Percentiles rank a stretch among this genome's conserved stretches.
These are phyloP conservation scores for Eucalyptus pauciflora DNA, from an alignment of 345 rosid species.

Conservation along the genomic window DNA sequence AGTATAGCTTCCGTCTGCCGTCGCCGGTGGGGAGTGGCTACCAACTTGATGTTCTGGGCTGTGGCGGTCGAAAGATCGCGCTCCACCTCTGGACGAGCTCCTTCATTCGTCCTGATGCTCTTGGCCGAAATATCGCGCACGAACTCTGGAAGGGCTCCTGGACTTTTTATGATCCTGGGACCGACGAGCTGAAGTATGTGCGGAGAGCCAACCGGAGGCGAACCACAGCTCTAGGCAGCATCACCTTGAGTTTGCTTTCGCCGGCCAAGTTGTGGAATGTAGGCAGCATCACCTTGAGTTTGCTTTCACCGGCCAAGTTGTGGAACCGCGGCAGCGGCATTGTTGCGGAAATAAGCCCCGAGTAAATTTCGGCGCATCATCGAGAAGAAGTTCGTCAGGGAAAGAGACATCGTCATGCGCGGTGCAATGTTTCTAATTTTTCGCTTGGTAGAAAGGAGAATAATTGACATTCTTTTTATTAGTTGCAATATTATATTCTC, in stretches of 20 bases:
- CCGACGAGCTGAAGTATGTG: neutral
- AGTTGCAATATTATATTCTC: neutral
- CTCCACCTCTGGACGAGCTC: neutral
- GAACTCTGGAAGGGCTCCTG: neutral
- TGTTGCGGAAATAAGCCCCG: neutral
- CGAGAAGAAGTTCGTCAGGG: too few species aligned
- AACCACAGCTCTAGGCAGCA: neutral
- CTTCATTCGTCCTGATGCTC: too few species aligned
- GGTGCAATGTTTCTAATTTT: neutral
- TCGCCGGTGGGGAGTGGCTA: neutral
- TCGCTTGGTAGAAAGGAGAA: neutral
- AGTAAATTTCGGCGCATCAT: too few species aligned
- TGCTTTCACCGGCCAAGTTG: neutral
- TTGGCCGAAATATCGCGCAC: too few species aligned
- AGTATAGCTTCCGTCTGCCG: neutral
- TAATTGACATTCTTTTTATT: too few species aligned
- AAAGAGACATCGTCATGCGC: too few species aligned
- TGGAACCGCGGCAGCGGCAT: neutral
- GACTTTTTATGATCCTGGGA: neutral
- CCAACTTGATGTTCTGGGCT: neutral
- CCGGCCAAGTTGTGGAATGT: neutral
- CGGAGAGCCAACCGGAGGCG: neutral
- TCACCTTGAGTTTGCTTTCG: neutral
- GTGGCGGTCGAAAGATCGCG: neutral
- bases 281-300: neutral